phyloP scores from a whole-genome alignment of 1,284 basidiomycete species.

The Ceratobasidium sp. region DNA sequence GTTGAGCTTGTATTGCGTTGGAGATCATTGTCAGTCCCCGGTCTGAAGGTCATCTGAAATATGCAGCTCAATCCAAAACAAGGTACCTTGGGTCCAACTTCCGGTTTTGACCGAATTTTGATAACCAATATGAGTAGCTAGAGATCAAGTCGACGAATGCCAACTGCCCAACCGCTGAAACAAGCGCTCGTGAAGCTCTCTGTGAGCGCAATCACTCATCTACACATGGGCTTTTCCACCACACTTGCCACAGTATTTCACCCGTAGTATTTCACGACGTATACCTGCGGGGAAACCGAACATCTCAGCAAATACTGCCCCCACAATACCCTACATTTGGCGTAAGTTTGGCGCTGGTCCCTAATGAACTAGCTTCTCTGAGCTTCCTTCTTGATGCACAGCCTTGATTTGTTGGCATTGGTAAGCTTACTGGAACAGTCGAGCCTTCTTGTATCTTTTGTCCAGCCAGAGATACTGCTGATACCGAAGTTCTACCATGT shows the following conservation, averaged over 20 bases:
- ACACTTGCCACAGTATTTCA: no score
- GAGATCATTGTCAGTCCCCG: neutral
- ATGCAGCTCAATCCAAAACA: neutral
- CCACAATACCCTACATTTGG: constrained; percentile 9
- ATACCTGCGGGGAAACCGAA: constrained; percentile 1
- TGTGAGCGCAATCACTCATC: neutral
- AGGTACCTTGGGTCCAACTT: neutral
- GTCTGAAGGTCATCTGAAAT: neutral
- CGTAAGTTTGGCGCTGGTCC: neutral
- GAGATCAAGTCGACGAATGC: neutral
- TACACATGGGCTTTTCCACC: neutral
- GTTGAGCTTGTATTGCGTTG: neutral
- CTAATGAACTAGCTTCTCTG: neutral
- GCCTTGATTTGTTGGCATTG: constrained; percentile 12
- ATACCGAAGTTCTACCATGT: neutral
- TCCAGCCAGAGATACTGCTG: neutral
- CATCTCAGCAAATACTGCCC: neutral
- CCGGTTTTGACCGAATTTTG: neutral
- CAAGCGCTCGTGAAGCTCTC: neutral
- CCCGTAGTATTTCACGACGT: neutral
- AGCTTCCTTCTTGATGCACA: constrained; percentile 29
- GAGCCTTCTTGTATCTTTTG: neutral
- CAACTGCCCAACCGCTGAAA: neutral
- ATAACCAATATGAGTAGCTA: no score
- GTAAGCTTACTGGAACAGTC: constrained; percentile 3